phyloP scores from a whole-genome alignment of 169 alveolate species.

The Eimeria falciformis region DNA sequence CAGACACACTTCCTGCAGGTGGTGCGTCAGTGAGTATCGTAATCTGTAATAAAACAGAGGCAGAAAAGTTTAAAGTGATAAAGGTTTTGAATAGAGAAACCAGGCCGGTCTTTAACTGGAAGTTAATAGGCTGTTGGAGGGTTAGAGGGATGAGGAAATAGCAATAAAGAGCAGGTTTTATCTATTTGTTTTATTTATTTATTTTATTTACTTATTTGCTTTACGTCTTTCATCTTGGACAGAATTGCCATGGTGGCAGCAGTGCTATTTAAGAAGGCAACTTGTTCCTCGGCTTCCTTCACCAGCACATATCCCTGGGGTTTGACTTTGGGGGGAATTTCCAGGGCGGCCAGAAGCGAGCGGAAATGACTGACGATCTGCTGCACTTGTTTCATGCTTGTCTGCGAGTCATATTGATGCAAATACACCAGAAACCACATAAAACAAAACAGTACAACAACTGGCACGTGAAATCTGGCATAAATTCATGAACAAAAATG shows the following conservation, averaged over 20 bases:
- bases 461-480: no score
- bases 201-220: neutral
- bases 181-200: neutral
- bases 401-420: constrained; percentile 1
- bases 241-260: constrained; percentile 29
- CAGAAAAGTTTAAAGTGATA: neutral
- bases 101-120: no score
- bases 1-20: constrained; percentile 48
- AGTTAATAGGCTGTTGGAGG: no score
- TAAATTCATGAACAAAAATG: no score
- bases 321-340: constrained; percentile 68
- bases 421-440: no score
- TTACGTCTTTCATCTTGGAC: constrained; percentile 10
- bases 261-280: neutral
- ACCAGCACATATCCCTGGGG: constrained; percentile 53
- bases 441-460: no score
- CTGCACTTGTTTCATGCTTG: constrained; percentile 55
- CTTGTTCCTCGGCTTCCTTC: neutral
- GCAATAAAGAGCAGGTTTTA: no score
- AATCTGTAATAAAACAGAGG: neutral
- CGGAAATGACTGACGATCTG: constrained; percentile 55
- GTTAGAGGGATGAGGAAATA: no score
- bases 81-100: no score
- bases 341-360: constrained; percentile 65
- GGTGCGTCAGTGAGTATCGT: neutral